Evolutionary conservation across 75 land plant species (phyloP).

Genomic region (Picea glauca): DNA sequence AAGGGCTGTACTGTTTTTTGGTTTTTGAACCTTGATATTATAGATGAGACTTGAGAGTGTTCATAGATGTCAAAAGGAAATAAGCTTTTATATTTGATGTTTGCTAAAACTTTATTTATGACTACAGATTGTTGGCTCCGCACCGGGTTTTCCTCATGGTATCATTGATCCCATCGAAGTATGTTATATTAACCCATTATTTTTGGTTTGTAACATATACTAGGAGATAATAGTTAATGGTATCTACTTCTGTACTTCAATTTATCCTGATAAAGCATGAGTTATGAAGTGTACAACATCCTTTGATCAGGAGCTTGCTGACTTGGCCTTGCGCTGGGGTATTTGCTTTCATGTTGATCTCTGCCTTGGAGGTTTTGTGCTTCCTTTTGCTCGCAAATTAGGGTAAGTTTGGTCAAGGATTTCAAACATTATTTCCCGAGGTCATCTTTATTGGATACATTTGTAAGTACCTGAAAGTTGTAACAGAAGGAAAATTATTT

Average conservation of each 20-base stretch:
- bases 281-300: background rate
- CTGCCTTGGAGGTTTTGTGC: constrained; percentile 97
- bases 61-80: too few relatives aligned
- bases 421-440: background rate
- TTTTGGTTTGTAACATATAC: background rate
- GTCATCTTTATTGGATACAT: background rate
- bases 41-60: too few relatives aligned
- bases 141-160: constrained; percentile 99
- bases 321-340: constrained; percentile 53
- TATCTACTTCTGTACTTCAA: background rate
- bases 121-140: constrained; percentile 95
- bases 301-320: constrained; percentile 74
- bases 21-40: too few relatives aligned
- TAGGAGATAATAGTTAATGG: background rate
- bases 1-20: too few relatives aligned
- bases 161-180: constrained; percentile 95
- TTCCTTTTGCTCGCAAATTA: constrained; percentile 95
- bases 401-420: constrained; percentile 51
- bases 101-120: background rate
- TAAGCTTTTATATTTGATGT: too few relatives aligned
- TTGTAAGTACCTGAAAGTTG: background rate
- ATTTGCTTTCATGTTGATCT: constrained; percentile 96
- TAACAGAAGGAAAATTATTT: background rate
- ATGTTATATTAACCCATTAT: background rate
- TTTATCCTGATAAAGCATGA: background rate